phyloP scores from a whole-genome alignment of 2,329 filamentous ascomycete genomes.

The Sporothrix brunneoviolacea region DNA sequence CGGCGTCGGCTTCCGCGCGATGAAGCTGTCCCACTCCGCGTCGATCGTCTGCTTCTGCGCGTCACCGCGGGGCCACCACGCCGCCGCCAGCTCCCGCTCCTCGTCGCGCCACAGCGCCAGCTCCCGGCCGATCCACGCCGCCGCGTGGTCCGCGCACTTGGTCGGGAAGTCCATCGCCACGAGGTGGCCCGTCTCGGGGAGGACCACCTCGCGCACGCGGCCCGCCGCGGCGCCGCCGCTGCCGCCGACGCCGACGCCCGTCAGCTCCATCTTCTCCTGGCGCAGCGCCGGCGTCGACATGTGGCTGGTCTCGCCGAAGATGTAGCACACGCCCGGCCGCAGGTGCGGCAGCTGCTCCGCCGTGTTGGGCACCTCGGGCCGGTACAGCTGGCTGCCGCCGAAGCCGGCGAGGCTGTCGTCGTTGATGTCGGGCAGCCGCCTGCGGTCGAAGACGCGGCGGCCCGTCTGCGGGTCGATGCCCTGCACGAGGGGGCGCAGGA shows the following conservation, averaged over 20 bases:
- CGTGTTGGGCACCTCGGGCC: slow-evolving; percentile 54
- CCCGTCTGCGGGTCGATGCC: slow-evolving; percentile 32
- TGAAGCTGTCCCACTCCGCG: slow-evolving; percentile 39
- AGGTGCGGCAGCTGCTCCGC: slow-evolving; percentile 52
- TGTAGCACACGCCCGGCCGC: slow-evolving; percentile 59
- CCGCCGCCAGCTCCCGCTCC: slow-evolving; percentile 45
- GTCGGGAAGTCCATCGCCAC: slow-evolving; percentile 74
- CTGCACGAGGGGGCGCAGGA: slow-evolving; percentile 54
- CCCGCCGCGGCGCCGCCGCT: slow-evolving; percentile 59
- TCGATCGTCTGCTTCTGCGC: slow-evolving; percentile 51
- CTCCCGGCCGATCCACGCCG: slow-evolving; percentile 51
- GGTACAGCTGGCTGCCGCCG: slow-evolving; percentile 54
- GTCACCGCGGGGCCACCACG: slow-evolving; percentile 45
- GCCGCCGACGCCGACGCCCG: slow-evolving; percentile 60
- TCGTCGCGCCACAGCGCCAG: slow-evolving; percentile 50
- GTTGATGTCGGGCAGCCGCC: slow-evolving; percentile 40
- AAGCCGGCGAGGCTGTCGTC: slow-evolving; percentile 28
- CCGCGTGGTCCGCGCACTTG: slow-evolving; percentile 56
- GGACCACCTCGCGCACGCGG: slow-evolving; percentile 57
- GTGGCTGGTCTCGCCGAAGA: slow-evolving; percentile 57
- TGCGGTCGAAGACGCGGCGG: slow-evolving; percentile 33
- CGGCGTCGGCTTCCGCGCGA: slow-evolving; percentile 8
- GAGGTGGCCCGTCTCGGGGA: slow-evolving; percentile 66
- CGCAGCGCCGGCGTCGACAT: slow-evolving; percentile 46
- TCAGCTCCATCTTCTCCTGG: slow-evolving; percentile 54